phyloP scores from a whole-genome alignment of 306 rosid species.

The Pyrus communis region DNA sequence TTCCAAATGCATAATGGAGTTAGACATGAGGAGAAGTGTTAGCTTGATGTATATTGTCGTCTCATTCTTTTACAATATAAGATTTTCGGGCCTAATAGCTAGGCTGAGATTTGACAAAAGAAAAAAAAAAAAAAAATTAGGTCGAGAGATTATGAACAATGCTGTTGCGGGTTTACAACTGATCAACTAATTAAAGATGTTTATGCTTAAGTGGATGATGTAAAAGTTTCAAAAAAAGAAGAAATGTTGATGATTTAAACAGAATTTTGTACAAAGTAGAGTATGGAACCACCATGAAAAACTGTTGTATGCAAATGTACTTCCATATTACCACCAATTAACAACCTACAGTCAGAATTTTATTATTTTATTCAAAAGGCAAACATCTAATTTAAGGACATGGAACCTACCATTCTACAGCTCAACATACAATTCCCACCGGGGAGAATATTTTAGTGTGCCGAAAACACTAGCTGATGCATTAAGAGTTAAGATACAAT shows the following conservation, averaged over 20 bases:
- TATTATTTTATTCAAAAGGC: not conserved
- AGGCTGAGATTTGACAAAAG: no score
- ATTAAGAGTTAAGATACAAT: no score
- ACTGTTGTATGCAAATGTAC: not conserved
- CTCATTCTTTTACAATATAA: no score
- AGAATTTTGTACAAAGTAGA: not conserved
- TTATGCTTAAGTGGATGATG: not conserved
- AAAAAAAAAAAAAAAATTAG: no score
- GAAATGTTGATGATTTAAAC: no score
- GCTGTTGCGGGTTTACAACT: not conserved
- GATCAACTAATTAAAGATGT: not conserved
- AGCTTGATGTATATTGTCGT: not conserved
- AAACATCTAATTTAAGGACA: not conserved
- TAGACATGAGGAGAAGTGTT: not conserved
- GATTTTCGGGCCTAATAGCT: no score
- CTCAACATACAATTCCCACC: not conserved
- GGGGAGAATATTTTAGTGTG: no score
- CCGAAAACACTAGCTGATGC: no score
- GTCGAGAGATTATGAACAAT: not conserved
- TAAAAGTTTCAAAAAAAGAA: not conserved
- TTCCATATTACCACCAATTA: not conserved
- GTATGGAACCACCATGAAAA: not conserved
- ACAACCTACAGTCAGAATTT: not conserved
- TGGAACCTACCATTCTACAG: conserved; percentile 4
- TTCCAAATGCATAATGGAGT: not conserved